Evolutionary conservation across 192 early-diverging fungal species (phyloP).

Genomic region (Rhizophagus clarus): DNA sequence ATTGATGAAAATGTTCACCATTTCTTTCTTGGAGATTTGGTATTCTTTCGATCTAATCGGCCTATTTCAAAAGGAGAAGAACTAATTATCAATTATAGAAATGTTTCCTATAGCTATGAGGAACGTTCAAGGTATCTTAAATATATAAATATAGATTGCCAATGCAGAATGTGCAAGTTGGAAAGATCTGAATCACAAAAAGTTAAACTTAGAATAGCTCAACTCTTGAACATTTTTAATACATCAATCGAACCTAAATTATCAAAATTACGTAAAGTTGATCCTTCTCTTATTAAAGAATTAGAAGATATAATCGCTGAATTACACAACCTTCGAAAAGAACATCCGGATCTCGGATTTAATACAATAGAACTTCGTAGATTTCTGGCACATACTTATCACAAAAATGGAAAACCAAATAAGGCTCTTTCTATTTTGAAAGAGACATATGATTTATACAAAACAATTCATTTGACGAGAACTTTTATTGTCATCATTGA

Average conservation of each 20-base stretch:
- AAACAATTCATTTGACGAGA: neutral
- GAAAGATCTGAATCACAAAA: neutral
- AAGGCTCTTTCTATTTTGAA: neutral
- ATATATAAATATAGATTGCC: neutral
- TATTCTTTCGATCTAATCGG: neutral
- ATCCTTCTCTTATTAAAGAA: neutral
- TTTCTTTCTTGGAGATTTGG: neutral
- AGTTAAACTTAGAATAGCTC: no score
- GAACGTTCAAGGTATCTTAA: neutral
- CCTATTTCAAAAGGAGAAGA: conserved; percentile 1
- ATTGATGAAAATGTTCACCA: neutral
- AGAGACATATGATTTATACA: neutral
- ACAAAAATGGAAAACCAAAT: neutral
- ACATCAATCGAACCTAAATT: no score
- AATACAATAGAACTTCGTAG: neutral
- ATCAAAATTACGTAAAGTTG: neutral
- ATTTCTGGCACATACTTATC: no score
- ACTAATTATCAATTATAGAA: neutral
- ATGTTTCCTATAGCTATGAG: neutral
- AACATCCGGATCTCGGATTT: neutral
- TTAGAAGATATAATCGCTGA: neutral
- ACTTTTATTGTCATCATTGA: accelerated
- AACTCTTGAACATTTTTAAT: neutral
- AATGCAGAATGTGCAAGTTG: conserved; percentile 14
- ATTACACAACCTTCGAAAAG: neutral